phyloP scores from a whole-genome alignment of 2,329 filamentous ascomycete species.

The Arthrinium phaeospermum region DNA sequence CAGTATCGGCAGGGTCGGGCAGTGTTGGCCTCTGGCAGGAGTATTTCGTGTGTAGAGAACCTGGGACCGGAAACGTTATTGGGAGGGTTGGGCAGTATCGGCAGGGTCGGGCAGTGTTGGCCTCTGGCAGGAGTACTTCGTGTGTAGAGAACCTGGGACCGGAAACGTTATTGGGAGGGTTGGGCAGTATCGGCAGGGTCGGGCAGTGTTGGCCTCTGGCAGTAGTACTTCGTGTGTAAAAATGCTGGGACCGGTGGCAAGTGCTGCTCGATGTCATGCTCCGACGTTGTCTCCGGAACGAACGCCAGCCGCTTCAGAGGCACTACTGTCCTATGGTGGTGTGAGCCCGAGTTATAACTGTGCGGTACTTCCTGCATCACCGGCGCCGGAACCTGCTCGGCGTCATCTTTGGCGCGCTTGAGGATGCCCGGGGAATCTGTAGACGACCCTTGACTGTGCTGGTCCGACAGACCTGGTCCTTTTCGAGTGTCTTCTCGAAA shows the following conservation, averaged over 20 bases:
- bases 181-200: no score
- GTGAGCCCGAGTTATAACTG: constrained; percentile 22
- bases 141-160: no score
- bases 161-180: no score
- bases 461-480: constrained; percentile 27
- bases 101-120: no score
- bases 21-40: no score
- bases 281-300: constrained; percentile 75
- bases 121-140: no score
- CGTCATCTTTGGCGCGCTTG: constrained; percentile 35
- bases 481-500: no score
- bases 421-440: constrained; percentile 33
- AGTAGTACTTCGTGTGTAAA: constrained; percentile 73
- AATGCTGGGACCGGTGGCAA: constrained; percentile 73
- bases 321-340: constrained; percentile 30
- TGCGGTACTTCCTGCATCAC: constrained; percentile 20
- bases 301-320: constrained; percentile 50
- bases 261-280: constrained; percentile 65
- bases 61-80: no score
- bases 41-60: no score
- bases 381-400: constrained; percentile 22
- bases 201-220: constrained; percentile 75
- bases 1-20: no score
- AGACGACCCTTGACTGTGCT: constrained; percentile 26
- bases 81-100: no score